A percentile compares a stretch with the other conserved stretches of the same genome.
Evolutionary conservation across 2,329 filamentous ascomycete species (phyloP).

Genomic region (Fonsecaea monophora): DNA sequence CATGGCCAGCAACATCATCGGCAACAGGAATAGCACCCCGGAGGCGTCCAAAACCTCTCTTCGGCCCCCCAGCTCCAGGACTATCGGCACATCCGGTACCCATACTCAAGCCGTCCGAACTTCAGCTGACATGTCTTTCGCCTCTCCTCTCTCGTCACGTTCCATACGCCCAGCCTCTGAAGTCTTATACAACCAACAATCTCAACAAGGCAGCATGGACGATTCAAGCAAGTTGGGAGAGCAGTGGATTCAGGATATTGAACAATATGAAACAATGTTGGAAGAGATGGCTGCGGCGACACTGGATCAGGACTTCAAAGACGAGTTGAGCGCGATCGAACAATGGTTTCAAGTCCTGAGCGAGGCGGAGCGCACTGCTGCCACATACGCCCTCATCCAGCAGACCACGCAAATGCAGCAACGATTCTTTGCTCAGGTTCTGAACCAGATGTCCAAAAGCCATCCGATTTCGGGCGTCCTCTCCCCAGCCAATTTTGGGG

Average conservation of each 20-base stretch:
- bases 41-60: conserved; percentile 83
- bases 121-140: conserved; percentile 93
- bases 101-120: conserved; percentile 73
- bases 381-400: conserved; percentile 91
- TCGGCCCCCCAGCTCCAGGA: conserved; percentile 82
- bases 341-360: conserved; percentile 99
- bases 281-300: conserved; percentile 99
- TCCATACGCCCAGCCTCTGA: conserved; percentile 92
- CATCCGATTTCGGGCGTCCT: conserved; percentile 96
- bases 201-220: conserved; percentile 71
- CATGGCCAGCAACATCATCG: conserved; percentile 71
- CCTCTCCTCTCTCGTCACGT: conserved; percentile 72
- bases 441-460: conserved; percentile 98
- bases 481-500: conserved; percentile 88
- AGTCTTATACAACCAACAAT: conserved; percentile 82
- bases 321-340: conserved; percentile 97
- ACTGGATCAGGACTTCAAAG: conserved; percentile 99
- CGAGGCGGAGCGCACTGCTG: conserved; percentile 94
- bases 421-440: conserved; percentile 96
- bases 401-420: conserved; percentile 99
- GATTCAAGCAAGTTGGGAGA: conserved; percentile 93
- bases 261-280: conserved; percentile 97
- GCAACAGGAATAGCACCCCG: conserved; percentile 96
- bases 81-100: conserved; percentile 68
- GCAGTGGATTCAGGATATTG: conserved; percentile 98